phyloP scores from a whole-genome alignment of 257 asterid genomes.

The Linaria vulgaris region DNA sequence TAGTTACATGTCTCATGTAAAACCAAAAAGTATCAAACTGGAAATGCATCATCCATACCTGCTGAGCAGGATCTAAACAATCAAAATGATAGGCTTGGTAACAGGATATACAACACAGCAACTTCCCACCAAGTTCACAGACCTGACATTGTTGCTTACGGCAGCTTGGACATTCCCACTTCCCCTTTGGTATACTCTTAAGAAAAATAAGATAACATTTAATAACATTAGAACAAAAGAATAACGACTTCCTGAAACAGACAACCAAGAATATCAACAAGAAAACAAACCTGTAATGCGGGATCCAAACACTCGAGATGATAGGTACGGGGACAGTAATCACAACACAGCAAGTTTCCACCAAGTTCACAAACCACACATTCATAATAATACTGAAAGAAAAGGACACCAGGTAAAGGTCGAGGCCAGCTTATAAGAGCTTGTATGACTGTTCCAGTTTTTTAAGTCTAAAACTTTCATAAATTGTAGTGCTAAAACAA shows the following conservation, averaged over 20 bases:
- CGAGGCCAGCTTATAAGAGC: neutral
- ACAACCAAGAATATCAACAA: neutral
- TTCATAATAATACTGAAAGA: slow-evolving; percentile 27
- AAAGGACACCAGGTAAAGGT: neutral
- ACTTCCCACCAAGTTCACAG: slow-evolving; percentile 59
- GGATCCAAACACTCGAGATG: slow-evolving; percentile 70
- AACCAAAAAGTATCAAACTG: neutral
- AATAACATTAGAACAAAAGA: slow-evolving; percentile 5
- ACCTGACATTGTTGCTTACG: slow-evolving; percentile 33
- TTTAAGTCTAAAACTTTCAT: neutral
- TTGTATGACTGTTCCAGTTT: neutral
- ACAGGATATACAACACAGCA: slow-evolving; percentile 57
- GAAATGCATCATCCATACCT: slow-evolving; percentile 35
- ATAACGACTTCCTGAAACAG: neutral
- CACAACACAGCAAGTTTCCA: slow-evolving; percentile 65
- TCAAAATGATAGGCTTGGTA: slow-evolving; percentile 50
- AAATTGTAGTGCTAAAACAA: too few species aligned
- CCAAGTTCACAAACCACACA: slow-evolving; percentile 55
- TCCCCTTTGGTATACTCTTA: slow-evolving; percentile 25
- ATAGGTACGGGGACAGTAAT: slow-evolving; percentile 59
- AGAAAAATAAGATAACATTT: slow-evolving; percentile 14
- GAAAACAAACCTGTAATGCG: slow-evolving; percentile 56
- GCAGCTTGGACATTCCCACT: slow-evolving; percentile 27
- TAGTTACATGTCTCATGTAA: slow-evolving; percentile 1
- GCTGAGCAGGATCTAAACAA: slow-evolving; percentile 58